Conservation (phyloP, 2,329 filamentous ascomycete species). For the Paecilomyces fulvus region DNA sequence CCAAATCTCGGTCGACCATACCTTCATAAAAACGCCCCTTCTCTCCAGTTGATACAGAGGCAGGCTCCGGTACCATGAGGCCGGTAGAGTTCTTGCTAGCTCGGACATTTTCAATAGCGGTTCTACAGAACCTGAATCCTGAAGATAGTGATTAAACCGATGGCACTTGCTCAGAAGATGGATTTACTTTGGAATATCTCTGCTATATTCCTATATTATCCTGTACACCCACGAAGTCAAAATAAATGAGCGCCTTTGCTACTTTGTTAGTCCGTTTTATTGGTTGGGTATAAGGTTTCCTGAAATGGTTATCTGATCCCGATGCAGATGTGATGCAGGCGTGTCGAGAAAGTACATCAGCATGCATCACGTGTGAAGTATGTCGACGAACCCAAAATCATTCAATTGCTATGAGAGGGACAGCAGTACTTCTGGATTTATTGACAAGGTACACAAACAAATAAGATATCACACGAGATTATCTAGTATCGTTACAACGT, state of each 20-base stretch:
- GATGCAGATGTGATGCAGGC: constrained; percentile 1
- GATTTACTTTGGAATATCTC: not conserved
- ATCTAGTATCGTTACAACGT: too few species aligned
- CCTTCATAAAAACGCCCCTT: constrained; percentile 43
- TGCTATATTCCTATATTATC: not conserved
- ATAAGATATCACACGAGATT: too few species aligned
- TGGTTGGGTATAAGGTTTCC: constrained; percentile 20
- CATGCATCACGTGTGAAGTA: not conserved
- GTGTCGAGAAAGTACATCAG: not conserved
- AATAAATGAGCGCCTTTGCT: not conserved
- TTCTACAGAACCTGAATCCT: not conserved
- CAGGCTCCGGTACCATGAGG: constrained; percentile 44
- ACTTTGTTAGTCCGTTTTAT: not conserved
- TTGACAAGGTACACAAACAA: too few species aligned
- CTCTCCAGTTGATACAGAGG: constrained; percentile 44
- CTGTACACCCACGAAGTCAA: not conserved
- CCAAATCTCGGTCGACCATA: constrained; percentile 7
- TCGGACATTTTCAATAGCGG: constrained; percentile 20
- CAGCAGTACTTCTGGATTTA: too few species aligned
- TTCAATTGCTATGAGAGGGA: too few species aligned
- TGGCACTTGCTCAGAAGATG: constrained; percentile 5
- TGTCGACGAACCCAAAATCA: not conserved
- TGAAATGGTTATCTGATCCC: constrained; percentile 24
- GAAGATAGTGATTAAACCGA: not conserved
- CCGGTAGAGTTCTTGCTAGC: constrained; percentile 38